Conservation (phyloP, 176 grass and related monocot species). For the Carex cristatella region DNA sequence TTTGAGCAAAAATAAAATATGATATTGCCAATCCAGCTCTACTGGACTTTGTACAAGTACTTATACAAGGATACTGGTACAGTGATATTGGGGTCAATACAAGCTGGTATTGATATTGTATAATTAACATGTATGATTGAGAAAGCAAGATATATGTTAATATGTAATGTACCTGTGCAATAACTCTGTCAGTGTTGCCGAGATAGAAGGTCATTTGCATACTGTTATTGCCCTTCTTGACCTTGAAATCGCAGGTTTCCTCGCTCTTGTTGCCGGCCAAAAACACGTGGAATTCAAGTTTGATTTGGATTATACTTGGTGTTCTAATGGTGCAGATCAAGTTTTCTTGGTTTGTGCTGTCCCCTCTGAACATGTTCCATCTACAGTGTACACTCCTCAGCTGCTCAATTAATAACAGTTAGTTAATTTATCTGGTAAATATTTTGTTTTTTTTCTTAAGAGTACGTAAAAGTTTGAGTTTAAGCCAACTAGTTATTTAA, state of each 20-base stretch:
- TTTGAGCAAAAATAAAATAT: no score
- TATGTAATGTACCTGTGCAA: constrained; percentile 19
- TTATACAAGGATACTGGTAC: no score
- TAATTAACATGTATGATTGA: neutral
- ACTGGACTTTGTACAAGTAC: no score
- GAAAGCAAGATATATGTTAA: neutral
- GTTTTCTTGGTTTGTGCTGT: constrained; percentile 30
- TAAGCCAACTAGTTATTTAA: no score
- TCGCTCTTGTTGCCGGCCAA: constrained; percentile 28
- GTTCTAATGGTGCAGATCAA: constrained; percentile 40
- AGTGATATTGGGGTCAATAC: no score
- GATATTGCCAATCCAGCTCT: no score
- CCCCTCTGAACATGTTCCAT: constrained; percentile 44
- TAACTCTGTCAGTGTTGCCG: constrained; percentile 10
- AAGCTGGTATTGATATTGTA: no score
- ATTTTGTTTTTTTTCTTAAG: no score
- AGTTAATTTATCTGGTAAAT: no score
- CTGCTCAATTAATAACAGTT: neutral
- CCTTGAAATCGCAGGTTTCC: constrained; percentile 31
- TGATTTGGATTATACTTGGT: constrained; percentile 17
- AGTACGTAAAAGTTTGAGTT: no score
- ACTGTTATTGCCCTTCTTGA: constrained; percentile 38
- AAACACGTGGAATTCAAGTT: constrained; percentile 40
- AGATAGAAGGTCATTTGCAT: constrained; percentile 21
- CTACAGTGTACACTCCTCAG: neutral